phyloP scores from a whole-genome alignment of 73 alveolate species.

The Durusdinium trenchii region DNA sequence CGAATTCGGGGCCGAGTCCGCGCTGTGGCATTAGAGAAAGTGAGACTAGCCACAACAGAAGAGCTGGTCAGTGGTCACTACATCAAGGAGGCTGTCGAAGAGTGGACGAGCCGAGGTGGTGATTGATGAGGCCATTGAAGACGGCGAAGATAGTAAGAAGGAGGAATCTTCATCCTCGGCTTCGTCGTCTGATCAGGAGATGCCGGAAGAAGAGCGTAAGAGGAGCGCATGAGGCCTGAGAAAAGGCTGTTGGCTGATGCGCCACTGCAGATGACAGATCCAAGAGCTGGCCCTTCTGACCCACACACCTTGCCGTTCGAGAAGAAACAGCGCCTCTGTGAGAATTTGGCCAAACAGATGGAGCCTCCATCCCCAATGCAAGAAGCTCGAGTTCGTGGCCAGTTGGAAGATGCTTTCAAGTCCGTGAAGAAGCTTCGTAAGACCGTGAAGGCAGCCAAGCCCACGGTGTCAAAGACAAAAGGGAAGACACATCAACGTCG shows the following conservation, averaged over 20 bases:
- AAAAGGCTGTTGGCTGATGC: not conserved
- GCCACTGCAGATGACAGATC: not conserved
- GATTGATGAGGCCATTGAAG: not conserved
- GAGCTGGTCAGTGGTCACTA: conserved; percentile 4
- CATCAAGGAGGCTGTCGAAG: not conserved
- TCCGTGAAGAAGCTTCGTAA: not conserved
- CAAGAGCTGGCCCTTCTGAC: not conserved
- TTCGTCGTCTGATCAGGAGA: not conserved
- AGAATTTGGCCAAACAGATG: not conserved
- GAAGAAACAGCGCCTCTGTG: conserved; percentile 55
- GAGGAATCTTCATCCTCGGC: not conserved
- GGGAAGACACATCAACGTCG: not conserved
- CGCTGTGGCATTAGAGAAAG: conserved; percentile 27
- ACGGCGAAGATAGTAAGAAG: not conserved
- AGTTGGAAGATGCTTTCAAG: not conserved
- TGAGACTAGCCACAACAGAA: not conserved
- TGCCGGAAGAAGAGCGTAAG: not conserved
- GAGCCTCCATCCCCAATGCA: not conserved
- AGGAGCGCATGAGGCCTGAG: not conserved
- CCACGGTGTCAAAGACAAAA: not conserved
- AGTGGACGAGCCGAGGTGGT: not conserved
- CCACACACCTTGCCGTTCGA: not conserved
- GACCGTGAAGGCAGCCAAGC: not conserved
- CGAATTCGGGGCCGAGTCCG: not conserved
- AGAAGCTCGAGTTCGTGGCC: not conserved